Evolutionary conservation across 345 rosid genomes (phyloP).

Genomic region (Angophora floribunda): DNA sequence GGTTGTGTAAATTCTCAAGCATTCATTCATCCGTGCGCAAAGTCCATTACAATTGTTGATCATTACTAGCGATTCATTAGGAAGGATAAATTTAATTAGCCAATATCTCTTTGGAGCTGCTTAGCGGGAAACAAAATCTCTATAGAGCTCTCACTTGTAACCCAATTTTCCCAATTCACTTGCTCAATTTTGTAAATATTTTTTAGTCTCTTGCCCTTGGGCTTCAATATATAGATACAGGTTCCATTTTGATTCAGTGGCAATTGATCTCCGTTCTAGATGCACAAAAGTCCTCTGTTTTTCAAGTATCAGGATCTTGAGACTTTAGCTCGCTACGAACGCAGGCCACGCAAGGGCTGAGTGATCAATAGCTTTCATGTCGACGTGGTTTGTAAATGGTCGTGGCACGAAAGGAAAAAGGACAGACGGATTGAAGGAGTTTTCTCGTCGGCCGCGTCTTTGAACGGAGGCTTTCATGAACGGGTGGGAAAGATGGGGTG

Average conservation of each 20-base stretch:
- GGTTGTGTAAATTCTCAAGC: neutral
- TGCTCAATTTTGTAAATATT: constrained; percentile 16
- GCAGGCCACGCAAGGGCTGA: neutral
- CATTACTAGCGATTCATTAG: neutral
- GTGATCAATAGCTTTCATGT: neutral
- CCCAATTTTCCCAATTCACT: neutral
- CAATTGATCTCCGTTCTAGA: neutral
- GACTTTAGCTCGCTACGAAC: neutral
- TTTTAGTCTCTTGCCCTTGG: neutral
- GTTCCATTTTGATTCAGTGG: neutral
- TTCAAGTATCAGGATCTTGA: neutral
- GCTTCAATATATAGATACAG: neutral
- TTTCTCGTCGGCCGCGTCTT: neutral
- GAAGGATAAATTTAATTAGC: neutral
- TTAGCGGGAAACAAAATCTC: neutral
- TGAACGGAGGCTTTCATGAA: neutral
- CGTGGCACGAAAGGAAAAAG: neutral
- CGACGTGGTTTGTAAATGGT: neutral
- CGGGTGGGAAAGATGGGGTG: neutral
- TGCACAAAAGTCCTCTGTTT: neutral
- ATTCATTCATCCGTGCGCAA: neutral
- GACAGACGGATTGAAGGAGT: neutral
- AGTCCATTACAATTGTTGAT: neutral
- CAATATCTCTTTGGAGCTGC: neutral
- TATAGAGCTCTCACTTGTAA: neutral